Evolutionary conservation across 495 filamentous ascomycete genomes (phyloP).

Genomic region (Xylaria castorea): DNA sequence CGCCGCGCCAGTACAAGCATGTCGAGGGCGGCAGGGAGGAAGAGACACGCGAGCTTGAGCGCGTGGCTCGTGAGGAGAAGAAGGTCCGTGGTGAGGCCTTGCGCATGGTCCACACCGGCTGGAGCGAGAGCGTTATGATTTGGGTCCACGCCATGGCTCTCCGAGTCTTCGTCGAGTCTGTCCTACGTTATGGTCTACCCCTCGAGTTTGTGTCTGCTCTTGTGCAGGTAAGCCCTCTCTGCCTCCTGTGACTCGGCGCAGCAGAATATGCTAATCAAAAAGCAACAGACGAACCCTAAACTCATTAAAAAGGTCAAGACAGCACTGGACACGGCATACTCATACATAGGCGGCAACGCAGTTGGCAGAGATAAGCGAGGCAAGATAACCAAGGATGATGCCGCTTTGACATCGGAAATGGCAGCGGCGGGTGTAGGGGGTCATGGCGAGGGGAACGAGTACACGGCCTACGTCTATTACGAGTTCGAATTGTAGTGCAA

Average conservation of each 20-base stretch:
- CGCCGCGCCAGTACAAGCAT: constrained; percentile 91
- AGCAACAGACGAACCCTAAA: constrained; percentile 78
- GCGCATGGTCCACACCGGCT: constrained; percentile 81
- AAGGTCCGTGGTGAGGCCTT: constrained; percentile 93
- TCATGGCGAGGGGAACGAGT: constrained; percentile 75
- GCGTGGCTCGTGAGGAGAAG: constrained; percentile 77
- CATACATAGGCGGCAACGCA: constrained; percentile 92
- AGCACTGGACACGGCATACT: constrained; percentile 83
- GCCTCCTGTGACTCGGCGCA: neutral
- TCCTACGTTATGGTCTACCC: constrained; percentile 90
- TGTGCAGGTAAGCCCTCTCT: constrained; percentile 69
- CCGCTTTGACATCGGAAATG: constrained; percentile 75
- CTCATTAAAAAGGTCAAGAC: constrained; percentile 79
- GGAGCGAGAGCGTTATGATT: constrained; percentile 93
- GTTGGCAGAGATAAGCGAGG: constrained; percentile 95
- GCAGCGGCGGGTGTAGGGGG: constrained; percentile 66
- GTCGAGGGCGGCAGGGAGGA: constrained; percentile 86
- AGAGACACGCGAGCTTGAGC: constrained; percentile 83
- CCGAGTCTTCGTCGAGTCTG: constrained; percentile 95
- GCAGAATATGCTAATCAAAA: constrained; percentile 5
- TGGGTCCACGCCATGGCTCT: constrained; percentile 91
- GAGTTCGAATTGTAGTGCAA: constrained; percentile 70
- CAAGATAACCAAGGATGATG: constrained; percentile 85
- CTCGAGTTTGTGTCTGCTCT: constrained; percentile 85
- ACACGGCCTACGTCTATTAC: constrained; percentile 96